Evolutionary conservation across 1,284 basidiomycete species (phyloP).

Genomic region (Puccinia hordei): DNA sequence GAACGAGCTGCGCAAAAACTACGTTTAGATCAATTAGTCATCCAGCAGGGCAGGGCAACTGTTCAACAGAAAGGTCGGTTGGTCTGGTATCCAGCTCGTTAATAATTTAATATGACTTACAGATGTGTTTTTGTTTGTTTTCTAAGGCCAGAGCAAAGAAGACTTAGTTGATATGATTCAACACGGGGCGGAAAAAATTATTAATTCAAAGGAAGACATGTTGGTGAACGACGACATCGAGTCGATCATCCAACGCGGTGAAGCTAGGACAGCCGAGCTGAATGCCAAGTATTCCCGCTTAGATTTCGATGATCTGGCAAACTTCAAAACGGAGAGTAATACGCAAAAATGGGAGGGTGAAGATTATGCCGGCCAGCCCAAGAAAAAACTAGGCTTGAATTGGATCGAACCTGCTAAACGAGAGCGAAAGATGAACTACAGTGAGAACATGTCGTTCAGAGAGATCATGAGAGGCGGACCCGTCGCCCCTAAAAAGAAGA

Average conservation of each 20-base stretch:
- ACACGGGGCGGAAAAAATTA: constrained; percentile 95
- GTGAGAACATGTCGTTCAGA: constrained; percentile 74
- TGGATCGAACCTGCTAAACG: constrained; percentile 91
- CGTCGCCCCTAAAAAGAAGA: constrained; percentile 72
- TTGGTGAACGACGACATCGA: constrained; percentile 91
- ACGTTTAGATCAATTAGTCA: constrained; percentile 92
- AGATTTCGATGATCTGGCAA: constrained; percentile 91
- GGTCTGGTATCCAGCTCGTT: not conserved
- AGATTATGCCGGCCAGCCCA: constrained; percentile 70
- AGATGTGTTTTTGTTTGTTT: not conserved
- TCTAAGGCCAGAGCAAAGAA: constrained; percentile 77
- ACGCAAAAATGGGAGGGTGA: constrained; percentile 86
- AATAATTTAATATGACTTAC: constrained; percentile 15
- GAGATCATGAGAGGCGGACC: constrained; percentile 77
- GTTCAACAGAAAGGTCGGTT: constrained; percentile 60
- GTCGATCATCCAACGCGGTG: constrained; percentile 85
- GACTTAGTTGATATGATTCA: constrained; percentile 98
- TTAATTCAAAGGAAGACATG: constrained; percentile 70
- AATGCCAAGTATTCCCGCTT: constrained; percentile 90
- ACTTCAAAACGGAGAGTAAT: constrained; percentile 86
- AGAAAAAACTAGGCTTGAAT: constrained; percentile 73
- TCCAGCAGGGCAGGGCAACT: constrained; percentile 83
- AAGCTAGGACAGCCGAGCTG: constrained; percentile 83
- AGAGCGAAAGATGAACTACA: constrained; percentile 93
- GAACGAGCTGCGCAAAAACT: constrained; percentile 96